phyloP scores from a whole-genome alignment of 2,329 filamentous ascomycete genomes.

The Byssochlamys sp. region DNA sequence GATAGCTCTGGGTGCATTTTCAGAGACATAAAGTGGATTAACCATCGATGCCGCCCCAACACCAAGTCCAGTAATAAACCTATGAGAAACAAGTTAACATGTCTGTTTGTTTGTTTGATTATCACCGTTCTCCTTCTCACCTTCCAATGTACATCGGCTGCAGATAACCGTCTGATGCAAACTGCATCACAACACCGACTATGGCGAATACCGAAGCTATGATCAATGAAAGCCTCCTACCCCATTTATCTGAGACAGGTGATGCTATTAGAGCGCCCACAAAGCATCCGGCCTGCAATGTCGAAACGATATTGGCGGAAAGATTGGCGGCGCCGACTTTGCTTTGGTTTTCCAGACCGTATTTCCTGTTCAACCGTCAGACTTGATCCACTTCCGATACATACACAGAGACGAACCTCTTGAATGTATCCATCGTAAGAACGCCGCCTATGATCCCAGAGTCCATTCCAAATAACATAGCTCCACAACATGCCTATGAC shows the following conservation, averaged over 20 bases:
- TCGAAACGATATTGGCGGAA: conserved; percentile 49
- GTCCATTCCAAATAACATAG: conserved; percentile 58
- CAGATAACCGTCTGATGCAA: conserved; percentile 49
- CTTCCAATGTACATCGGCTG: conserved; percentile 58
- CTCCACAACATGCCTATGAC: conserved; percentile 53
- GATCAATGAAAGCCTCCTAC: conserved; percentile 49
- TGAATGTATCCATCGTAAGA: conserved; percentile 50
- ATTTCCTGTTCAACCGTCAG: conserved; percentile 36
- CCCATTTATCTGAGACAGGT: conserved; percentile 43
- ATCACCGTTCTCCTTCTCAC: conserved; percentile 21
- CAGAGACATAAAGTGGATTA: conserved; percentile 52
- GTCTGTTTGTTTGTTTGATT: not conserved
- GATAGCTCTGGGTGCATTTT: conserved; percentile 51
- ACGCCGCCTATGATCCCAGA: conserved; percentile 62
- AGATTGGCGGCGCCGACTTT: conserved; percentile 1
- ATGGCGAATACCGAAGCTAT: conserved; percentile 48
- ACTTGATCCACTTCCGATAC: conserved; percentile 9
- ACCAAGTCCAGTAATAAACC: conserved; percentile 46
- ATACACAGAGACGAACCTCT: conserved; percentile 32
- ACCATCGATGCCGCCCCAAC: conserved; percentile 47
- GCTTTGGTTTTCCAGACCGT: conserved; percentile 32
- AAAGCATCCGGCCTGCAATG: conserved; percentile 60
- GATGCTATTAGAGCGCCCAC: conserved; percentile 4
- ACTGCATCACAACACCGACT: conserved; percentile 55
- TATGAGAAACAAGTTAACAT: conserved; percentile 3